Conservation (phyloP, 2,329 filamentous ascomycete genomes). For the Aspergillus pseudoglaucus region DNA sequence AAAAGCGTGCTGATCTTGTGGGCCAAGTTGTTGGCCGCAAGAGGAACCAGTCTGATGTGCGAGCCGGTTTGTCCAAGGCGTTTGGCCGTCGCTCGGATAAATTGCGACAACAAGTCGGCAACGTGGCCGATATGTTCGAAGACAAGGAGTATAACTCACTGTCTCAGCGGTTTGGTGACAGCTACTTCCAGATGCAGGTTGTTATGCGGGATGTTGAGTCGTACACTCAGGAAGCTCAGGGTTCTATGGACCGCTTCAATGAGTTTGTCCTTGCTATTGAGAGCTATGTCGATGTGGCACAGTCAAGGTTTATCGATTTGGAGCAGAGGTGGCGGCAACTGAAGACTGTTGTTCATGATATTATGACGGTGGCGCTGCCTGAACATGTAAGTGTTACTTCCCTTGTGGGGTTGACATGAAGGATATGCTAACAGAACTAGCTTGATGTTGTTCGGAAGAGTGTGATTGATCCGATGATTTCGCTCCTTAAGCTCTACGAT, state of each 20-base stretch:
- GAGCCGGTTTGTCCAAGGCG: conserved; percentile 75
- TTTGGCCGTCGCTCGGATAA: conserved; percentile 88
- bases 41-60: conserved; percentile 81
- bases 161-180: conserved; percentile 81
- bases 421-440: conserved; percentile 23
- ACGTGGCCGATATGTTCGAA: conserved; percentile 59
- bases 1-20: conserved; percentile 88
- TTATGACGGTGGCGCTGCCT: conserved; percentile 74
- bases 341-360: conserved; percentile 77
- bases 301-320: conserved; percentile 70
- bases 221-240: conserved; percentile 74
- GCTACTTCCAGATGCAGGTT: conserved; percentile 86
- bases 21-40: conserved; percentile 81
- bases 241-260: conserved; percentile 74
- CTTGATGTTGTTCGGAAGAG: conserved; percentile 65
- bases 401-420: neutral
- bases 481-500: conserved; percentile 71
- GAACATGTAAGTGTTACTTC: conserved; percentile 59
- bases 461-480: conserved; percentile 78
- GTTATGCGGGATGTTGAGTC: conserved; percentile 90
- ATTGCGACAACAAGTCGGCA: conserved; percentile 62
- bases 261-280: conserved; percentile 78
- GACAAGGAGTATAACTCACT: conserved; percentile 75
- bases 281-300: conserved; percentile 63
- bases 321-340: conserved; percentile 94